Base-by-base conservation (phyloP, 2,329 filamentous ascomycete species). In the Fusarium sp. region DNA sequence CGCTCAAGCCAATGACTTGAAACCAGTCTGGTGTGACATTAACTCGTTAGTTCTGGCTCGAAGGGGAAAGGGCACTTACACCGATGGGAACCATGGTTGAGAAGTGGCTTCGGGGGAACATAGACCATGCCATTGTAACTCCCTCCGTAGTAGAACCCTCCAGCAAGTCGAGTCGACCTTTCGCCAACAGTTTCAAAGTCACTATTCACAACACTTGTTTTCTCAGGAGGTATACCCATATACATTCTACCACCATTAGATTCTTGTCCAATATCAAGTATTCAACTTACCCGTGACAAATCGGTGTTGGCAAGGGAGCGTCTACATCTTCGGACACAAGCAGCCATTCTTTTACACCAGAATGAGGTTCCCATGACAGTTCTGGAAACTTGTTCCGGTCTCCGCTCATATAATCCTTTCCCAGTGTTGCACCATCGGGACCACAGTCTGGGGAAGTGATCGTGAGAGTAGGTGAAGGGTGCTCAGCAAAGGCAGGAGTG, bases 1-100 rank as follows among this genome's bases (percentile, higher is more conserved):
- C 77, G 11, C 75, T 82, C 50, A 87, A 72, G 5, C 82, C 84
- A 48, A 87, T 71, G 17, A 87, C 72, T 63, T 83, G 77, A 58
- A 79, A 87, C 72, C 85, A 83, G 54, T 86, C 80, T 80, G 13
- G 23, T 21, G 10, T 10, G 6, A 9, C 11, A 20, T 65, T 35
- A 62, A 46, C 23, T 33, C 6, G 11, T 39, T 14, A 17, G 11
- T 14, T 42, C 23, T 6, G 4, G 18, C 5, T 4, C n/a, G 42
- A 31, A 10, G 15, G 23, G 6, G 20, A 6, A 17, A 8, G n/a
- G 9, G 13, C 29, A 71, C 79, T 75, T 71, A 81, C 80, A 87
- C 56, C 84, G 76, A 72, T 87, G 84, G 21, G 79, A 77, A 0
- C 85, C 84, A 66, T 86, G 81, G 25, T 84, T 84, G 51, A 83